Base-by-base conservation (phyloP, 2,329 filamentous ascomycete species). In the Scytalidium lignicola region DNA sequence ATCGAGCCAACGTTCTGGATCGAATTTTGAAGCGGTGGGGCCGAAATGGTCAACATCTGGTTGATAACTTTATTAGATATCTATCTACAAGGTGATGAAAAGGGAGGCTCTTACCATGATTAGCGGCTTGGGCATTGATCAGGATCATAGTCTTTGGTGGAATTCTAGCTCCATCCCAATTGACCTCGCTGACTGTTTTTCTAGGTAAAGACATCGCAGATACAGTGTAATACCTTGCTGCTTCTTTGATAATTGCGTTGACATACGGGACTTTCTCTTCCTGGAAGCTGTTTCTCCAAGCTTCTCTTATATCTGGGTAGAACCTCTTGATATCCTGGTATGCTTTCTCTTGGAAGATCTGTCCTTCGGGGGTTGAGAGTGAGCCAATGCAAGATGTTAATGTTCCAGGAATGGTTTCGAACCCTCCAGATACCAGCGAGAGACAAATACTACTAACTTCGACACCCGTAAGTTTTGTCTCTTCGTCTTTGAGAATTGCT, bases 361-460 rank as follows among this genome's bases (percentile, higher is more conserved):
- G 74, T 0, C 75, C 75, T 54, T 73, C 70, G 0, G 64, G 60
- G 0, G 74, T 78, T 1, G 66, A 70, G 0, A 79, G 62, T 0
- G 73, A 76, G 2, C 74, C 75, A 40, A 79, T 71, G 41, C 70
- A 73, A 4, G 70, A 74, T 0, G 74, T 77, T n/a, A 78, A 53
- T 0, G 74, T 78, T 1, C 74, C 74, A 0, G 75, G 74, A 42
- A 79, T 78, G 0, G 75, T 78, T 55, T 79, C 75, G 44, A 79
- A 79, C 0, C 75, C 75, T 10, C 75, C 75, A 18, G 72, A 75
- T 0, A 79, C 74, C 1, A 79, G 65, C 0, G 72, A 75, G 0
- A 79, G 61, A 51, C 75, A 78, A 39, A 79, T 79, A 0, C 72
- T 77, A 2, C 69, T 72, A 15, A 79, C 74, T 57, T 79, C 75